Conservation (phyloP, 2,329 filamentous ascomycete genomes). For the Diaporthe citrichinensis region DNA sequence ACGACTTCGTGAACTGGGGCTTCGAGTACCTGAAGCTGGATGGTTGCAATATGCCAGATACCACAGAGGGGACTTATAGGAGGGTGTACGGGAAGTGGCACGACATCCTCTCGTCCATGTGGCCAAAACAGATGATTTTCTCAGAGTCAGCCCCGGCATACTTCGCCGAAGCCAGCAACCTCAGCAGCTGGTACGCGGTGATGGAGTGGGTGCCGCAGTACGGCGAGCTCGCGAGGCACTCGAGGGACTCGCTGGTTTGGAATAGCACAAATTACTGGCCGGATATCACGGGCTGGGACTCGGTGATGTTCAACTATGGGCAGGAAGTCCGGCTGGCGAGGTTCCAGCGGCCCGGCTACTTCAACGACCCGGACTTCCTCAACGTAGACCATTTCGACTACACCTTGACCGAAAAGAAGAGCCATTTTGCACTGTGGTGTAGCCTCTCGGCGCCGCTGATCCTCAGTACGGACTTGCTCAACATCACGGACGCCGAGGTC, state of each 20-base stretch:
- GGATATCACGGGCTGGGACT: slow-evolving; percentile 60
- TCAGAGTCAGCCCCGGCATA: slow-evolving; percentile 62
- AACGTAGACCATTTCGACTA: slow-evolving; percentile 54
- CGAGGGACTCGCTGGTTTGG: slow-evolving; percentile 48
- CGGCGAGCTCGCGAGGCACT: slow-evolving; percentile 61
- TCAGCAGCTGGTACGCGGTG: slow-evolving; percentile 60
- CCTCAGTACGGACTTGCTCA: slow-evolving; percentile 56
- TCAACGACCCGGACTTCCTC: slow-evolving; percentile 57
- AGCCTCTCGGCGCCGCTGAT: slow-evolving; percentile 54
- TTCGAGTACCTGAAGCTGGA: slow-evolving; percentile 58
- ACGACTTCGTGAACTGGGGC: slow-evolving; percentile 55
- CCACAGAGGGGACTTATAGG: slow-evolving; percentile 44
- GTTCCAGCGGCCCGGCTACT: slow-evolving; percentile 54
- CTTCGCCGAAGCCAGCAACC: slow-evolving; percentile 53
- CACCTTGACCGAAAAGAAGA: slow-evolving; percentile 52
- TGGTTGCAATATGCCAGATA: slow-evolving; percentile 54
- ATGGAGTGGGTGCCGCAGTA: slow-evolving; percentile 59
- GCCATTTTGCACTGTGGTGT: slow-evolving; percentile 55
- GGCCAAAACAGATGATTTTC: slow-evolving; percentile 55
- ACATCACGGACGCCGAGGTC: slow-evolving; percentile 51
- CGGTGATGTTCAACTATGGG: slow-evolving; percentile 63
- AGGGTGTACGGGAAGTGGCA: slow-evolving; percentile 60
- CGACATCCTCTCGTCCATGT: slow-evolving; percentile 52
- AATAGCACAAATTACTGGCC: slow-evolving; percentile 57
- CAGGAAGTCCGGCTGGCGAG: slow-evolving; percentile 58